Base-by-base conservation (phyloP, 148 eudicot species). In the Chenopodium suecicum region DNA sequence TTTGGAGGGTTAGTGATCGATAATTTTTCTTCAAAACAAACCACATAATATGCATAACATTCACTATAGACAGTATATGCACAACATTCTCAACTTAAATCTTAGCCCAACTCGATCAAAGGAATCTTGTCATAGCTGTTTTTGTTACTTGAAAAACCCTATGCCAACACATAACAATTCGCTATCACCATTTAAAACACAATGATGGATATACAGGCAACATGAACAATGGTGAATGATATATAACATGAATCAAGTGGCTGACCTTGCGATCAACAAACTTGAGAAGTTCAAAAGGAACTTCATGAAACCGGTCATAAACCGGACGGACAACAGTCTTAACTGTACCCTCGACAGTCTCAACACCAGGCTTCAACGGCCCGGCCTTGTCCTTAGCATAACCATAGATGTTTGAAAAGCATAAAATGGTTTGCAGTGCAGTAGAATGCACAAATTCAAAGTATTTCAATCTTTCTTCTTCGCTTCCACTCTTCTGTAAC, bases 241-340 rank as follows among this genome's bases (percentile, higher is more conserved):
- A 19, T 17, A 31, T 27, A 44, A 17, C 8, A 20, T 6, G 0
- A 41, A 41, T 41, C 44, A 41, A 12, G 62, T 27, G 19, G 58
- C 88, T 73, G 41, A 97, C 99, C 99, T 97, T 97, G 67, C 86
- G 94, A 84, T 97, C 99, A 0, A 94, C 88, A 47, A 97, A 92
- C 84, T 93, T 97, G 87, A 97, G 97, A 50, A 97, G 77, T 48
- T 89, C 98, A 16, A 83, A 76, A 2, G 99, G 99, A 73, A 92
- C 91, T 58, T 81, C 94, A 78, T 94, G 95, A 65, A 79, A 97
- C 80, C 90, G 92, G 19, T 91, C 89, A 70, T 91, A 92, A 16
- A 94, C 98, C 2, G 99, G 99, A 32, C 93, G 92, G 11, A 97
- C 97, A 34, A 94, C 98, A 17, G 90, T 92, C 90, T 92, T 97